Conservation (phyloP, 2,329 filamentous ascomycete species). For the Gyromitra esculenta region DNA sequence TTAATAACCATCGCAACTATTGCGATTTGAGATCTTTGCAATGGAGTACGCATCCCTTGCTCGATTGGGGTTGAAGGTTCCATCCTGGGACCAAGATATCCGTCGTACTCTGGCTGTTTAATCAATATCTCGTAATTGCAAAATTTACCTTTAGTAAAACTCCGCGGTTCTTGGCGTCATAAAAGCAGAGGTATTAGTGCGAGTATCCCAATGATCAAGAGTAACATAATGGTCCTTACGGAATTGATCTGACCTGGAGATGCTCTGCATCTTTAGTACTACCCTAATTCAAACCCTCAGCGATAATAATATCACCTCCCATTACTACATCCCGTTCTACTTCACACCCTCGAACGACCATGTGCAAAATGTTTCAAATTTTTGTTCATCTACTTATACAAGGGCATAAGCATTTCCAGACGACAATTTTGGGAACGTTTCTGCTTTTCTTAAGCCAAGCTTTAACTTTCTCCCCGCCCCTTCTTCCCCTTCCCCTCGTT, state of each 20-base stretch:
- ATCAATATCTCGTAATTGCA: conserved; percentile 1
- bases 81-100: background rate
- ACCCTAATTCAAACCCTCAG: background rate
- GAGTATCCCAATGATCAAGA: too few relatives aligned
- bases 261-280: background rate
- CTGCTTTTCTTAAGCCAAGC: background rate
- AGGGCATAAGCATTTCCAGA: background rate
- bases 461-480: background rate
- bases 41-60: background rate
- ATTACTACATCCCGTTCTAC: background rate
- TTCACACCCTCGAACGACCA: background rate
- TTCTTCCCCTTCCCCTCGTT: background rate
- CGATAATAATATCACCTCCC: background rate
- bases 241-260: background rate
- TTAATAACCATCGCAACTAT: background rate
- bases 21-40: conserved; percentile 7
- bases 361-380: background rate
- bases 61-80: background rate
- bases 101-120: background rate
- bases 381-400: conserved; percentile 1
- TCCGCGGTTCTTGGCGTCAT: background rate
- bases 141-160: background rate
- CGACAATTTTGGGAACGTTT: background rate
- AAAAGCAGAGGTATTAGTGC: background rate
- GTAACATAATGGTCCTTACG: background rate